Evolutionary conservation across 257 asterid species (phyloP).

Genomic region (Scutellaria galericulata): DNA sequence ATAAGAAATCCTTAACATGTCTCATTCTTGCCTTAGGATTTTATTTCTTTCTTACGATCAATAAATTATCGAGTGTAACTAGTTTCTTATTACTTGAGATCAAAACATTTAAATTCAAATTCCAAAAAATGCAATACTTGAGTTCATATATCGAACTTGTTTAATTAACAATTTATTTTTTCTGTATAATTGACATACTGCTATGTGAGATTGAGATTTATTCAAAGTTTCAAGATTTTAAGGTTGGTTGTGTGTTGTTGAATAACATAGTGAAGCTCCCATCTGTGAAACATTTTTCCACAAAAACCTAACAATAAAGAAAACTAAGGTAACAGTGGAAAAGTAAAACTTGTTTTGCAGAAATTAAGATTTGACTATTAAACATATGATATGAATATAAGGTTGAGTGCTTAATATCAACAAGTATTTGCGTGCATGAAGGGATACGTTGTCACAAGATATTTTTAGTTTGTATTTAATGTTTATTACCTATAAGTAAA

Average conservation of each 20-base stretch:
- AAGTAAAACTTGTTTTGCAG: slow-evolving; percentile 25
- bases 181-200: too few species aligned
- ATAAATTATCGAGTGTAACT: too few species aligned
- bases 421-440: slow-evolving; percentile 47
- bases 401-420: slow-evolving; percentile 34
- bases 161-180: too few species aligned
- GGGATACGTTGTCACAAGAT: slow-evolving; percentile 43
- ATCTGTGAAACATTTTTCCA: slow-evolving; percentile 36
- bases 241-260: not conserved
- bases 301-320: slow-evolving; percentile 45
- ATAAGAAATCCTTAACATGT: slow-evolving; percentile 29
- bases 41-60: not conserved
- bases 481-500: not conserved
- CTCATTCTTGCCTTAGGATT: slow-evolving; percentile 27
- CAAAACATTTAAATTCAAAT: too few species aligned
- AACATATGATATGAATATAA: slow-evolving; percentile 16
- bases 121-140: too few species aligned
- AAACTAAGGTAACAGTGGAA: slow-evolving; percentile 36
- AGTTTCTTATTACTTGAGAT: too few species aligned
- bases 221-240: not conserved
- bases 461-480: slow-evolving; percentile 16
- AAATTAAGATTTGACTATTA: slow-evolving; percentile 30
- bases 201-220: too few species aligned
- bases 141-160: too few species aligned
- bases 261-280: slow-evolving; percentile 30